Conservation (phyloP, 225 moss, liverwort and hornwort species). For the Physcomitrium patens region DNA sequence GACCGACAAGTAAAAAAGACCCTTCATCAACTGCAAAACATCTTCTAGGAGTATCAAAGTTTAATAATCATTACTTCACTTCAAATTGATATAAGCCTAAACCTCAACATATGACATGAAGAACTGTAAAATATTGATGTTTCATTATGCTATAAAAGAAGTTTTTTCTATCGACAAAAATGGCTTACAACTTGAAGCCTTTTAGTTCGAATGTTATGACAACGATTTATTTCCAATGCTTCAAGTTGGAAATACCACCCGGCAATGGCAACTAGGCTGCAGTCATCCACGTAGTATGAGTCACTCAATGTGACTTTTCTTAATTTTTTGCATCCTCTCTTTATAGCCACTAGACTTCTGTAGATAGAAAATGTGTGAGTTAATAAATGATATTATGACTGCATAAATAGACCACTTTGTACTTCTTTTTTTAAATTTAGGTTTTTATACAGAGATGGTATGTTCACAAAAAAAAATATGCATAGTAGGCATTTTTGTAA, state of each 20-base stretch:
- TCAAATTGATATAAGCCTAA: background rate
- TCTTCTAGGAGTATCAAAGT: background rate
- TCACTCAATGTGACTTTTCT: constrained; percentile 70
- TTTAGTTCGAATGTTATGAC: constrained; percentile 80
- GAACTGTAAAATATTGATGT: background rate
- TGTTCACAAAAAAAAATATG: background rate
- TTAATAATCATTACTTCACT: background rate
- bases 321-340: constrained; percentile 69
- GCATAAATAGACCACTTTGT: background rate
- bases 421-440: background rate
- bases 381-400: background rate
- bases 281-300: constrained; percentile 73
- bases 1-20: background rate
- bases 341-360: constrained; percentile 77
- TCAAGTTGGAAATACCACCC: constrained; percentile 70
- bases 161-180: constrained; percentile 60
- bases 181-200: constrained; percentile 79
- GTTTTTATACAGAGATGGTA: constrained; percentile 4
- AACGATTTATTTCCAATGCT: constrained; percentile 71
- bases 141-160: background rate
- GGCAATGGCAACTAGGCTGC: constrained; percentile 73
- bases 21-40: constrained; percentile 3
- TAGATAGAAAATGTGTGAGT: constrained; percentile 17
- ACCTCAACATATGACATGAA: background rate
- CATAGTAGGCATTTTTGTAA: no score